phyloP scores from a whole-genome alignment of 257 asterid genomes.

The Striga asiatica region DNA sequence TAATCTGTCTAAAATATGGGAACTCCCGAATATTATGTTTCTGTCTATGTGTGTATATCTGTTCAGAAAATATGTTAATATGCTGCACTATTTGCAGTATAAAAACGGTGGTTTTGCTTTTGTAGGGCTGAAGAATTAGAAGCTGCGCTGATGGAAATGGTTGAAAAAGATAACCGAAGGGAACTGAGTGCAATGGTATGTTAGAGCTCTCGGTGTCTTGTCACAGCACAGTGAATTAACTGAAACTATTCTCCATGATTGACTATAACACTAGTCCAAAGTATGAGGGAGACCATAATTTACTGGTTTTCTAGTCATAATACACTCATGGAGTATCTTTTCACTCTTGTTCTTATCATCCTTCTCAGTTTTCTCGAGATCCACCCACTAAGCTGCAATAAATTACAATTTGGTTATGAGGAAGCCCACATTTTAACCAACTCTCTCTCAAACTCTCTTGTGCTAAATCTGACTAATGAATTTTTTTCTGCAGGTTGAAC shows the following conservation, averaged over 20 bases:
- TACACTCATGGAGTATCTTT: not conserved
- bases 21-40: no score
- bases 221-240: constrained; percentile 1
- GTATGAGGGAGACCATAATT: constrained; percentile 5
- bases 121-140: constrained; percentile 86
- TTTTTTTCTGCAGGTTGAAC: constrained; percentile 55
- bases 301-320: not conserved
- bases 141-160: constrained; percentile 86
- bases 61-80: not conserved
- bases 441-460: not conserved
- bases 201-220: constrained; percentile 6
- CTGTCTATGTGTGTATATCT: not conserved
- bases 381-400: not conserved
- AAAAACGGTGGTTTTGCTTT: constrained; percentile 9
- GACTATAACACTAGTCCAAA: not conserved
- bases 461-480: not conserved
- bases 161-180: constrained; percentile 70
- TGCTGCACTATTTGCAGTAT: not conserved
- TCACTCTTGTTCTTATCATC: not conserved
- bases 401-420: not conserved
- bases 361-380: not conserved
- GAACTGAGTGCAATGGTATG: constrained; percentile 77
- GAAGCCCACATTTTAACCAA: not conserved
- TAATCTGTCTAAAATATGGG: no score
- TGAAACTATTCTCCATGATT: not conserved